phyloP scores from a whole-genome alignment of 164 flowering plant genomes.

The Umbellularia californica region DNA sequence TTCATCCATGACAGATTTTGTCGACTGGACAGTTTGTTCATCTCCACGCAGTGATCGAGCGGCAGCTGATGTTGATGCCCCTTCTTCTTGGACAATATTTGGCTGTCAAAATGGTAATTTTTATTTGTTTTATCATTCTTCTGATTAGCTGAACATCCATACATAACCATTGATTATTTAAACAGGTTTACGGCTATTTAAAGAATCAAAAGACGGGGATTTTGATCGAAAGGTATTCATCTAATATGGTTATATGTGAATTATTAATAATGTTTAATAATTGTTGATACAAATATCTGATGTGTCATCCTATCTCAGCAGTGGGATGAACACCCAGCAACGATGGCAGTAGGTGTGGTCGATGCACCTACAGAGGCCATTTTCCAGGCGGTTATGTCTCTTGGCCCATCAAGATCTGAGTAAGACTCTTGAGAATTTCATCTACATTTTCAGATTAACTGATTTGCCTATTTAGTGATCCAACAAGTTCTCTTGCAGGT shows the following conservation, averaged over 20 bases:
- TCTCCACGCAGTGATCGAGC: conserved; percentile 40
- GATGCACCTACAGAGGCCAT: conserved; percentile 81
- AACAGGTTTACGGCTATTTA: conserved; percentile 34
- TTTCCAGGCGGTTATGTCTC: conserved; percentile 78
- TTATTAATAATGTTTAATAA: not conserved
- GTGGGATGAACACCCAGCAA: conserved; percentile 91
- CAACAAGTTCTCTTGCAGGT: conserved; percentile 48
- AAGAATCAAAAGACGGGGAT: conserved; percentile 79
- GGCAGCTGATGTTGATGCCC: conserved; percentile 78
- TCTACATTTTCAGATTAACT: not conserved
- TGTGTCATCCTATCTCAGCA: conserved; percentile 29
- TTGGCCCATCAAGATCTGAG: conserved; percentile 90
- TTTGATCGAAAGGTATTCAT: conserved; percentile 31
- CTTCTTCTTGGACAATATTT: conserved; percentile 89
- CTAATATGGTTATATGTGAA: not conserved
- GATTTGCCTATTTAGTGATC: not conserved
- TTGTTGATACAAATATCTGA: conserved; percentile 15
- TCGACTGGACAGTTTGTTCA: conserved; percentile 63
- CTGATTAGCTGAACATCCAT: conserved; percentile 5
- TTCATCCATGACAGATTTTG: conserved; percentile 2
- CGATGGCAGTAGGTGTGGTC: conserved; percentile 92
- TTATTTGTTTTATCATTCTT: not conserved
- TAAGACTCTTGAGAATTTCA: conserved; percentile 31
- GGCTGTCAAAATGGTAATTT: conserved; percentile 86
- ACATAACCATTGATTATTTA: not conserved